Conservation (phyloP, 305 asterid species). For the Salvia sclarea region DNA sequence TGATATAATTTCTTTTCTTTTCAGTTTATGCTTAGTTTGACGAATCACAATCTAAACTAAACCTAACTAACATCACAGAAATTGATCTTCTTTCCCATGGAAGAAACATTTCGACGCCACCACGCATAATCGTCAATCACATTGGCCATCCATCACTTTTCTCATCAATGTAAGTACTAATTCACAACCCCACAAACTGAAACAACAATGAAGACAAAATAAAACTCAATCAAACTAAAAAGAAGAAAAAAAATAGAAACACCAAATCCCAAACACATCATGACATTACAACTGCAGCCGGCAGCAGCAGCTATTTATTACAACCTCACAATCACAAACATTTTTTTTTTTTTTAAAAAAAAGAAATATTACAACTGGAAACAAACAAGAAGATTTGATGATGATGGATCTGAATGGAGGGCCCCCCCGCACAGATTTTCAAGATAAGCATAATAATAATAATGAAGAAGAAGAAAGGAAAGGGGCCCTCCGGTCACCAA, state of each 20-base stretch:
- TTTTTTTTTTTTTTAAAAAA: neutral
- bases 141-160: neutral
- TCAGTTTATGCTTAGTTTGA: too few species aligned
- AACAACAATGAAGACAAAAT: neutral
- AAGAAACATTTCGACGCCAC: too few species aligned
- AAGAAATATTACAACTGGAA: conserved; percentile 14
- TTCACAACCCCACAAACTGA: neutral
- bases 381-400: conserved; percentile 46
- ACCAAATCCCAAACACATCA: conserved; percentile 6
- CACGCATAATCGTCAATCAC: too few species aligned
- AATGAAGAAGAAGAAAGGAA: conserved; percentile 18
- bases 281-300: conserved; percentile 23
- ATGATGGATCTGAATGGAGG: conserved; percentile 23
- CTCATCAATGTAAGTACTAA: conserved; percentile 1
- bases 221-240: neutral
- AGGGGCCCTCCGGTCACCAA: conserved; percentile 49
- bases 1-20: neutral
- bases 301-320: conserved; percentile 31
- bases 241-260: neutral
- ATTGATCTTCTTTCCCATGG: too few species aligned
- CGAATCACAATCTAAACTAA: too few species aligned
- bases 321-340: conserved; percentile 7
- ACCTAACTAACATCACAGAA: too few species aligned
- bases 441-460: conserved; percentile 19
- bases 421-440: conserved; percentile 15